phyloP scores from a whole-genome alignment of 2,329 filamentous ascomycete species.

The Trichoderma sp. region DNA sequence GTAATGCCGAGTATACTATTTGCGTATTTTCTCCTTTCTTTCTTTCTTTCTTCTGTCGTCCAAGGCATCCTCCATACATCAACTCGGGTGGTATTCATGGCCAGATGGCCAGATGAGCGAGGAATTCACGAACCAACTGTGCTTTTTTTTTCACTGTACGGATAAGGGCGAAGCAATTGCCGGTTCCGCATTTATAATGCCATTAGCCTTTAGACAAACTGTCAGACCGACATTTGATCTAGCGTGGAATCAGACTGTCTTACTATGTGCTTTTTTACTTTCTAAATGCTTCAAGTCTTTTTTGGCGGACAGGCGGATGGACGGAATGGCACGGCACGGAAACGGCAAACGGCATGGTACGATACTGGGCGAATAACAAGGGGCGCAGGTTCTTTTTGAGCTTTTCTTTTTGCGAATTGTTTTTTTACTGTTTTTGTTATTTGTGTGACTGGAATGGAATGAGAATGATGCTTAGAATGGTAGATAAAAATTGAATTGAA shows the following conservation, averaged over 20 bases:
- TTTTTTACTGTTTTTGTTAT: not conserved
- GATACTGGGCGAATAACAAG: not conserved
- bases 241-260: not conserved
- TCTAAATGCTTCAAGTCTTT: conserved; percentile 13
- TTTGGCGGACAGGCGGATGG: conserved; percentile 7
- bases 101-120: not conserved
- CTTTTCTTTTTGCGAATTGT: not conserved
- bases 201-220: not conserved
- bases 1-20: not conserved
- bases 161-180: not conserved
- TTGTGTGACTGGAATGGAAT: conserved; percentile 14
- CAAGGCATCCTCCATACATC: not conserved
- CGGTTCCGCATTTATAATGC: not conserved
- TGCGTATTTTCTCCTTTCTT: not conserved
- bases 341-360: not conserved
- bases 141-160: not conserved
- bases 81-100: not conserved
- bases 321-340: not conserved
- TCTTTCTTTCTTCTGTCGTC: not conserved
- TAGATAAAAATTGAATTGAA: conserved; percentile 29
- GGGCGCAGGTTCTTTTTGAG: not conserved
- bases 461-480: conserved; percentile 26
- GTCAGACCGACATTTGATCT: not conserved
- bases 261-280: conserved; percentile 21
- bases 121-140: not conserved